Evolutionary conservation across 2,329 filamentous ascomycete species (phyloP).

Genomic region (Penicillium sp.): DNA sequence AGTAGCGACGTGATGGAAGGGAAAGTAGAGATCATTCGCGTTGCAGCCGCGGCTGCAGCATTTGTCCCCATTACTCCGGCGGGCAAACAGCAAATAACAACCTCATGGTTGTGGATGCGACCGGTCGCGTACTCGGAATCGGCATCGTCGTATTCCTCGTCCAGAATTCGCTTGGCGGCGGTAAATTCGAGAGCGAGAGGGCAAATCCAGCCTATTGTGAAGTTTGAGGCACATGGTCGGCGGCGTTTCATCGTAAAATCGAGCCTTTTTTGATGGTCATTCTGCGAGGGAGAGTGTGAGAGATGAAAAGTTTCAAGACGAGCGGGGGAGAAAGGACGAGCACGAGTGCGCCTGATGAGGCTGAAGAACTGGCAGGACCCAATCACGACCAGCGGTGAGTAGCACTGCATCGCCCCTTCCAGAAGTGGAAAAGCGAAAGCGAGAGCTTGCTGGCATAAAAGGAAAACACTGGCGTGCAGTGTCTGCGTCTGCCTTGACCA

Average conservation of each 20-base stretch:
- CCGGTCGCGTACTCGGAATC: constrained; percentile 3
- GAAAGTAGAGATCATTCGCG: not conserved
- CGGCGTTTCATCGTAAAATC: not conserved
- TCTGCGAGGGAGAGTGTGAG: not conserved
- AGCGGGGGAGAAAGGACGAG: not conserved
- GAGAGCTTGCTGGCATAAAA: too few relatives aligned
- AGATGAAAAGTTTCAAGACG: not conserved
- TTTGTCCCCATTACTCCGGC: constrained; percentile 7
- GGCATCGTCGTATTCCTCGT: constrained; percentile 10
- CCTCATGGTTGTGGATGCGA: constrained; percentile 9
- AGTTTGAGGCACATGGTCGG: not conserved
- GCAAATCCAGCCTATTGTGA: constrained; percentile 10
- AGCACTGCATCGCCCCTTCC: not conserved
- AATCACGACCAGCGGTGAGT: not conserved
- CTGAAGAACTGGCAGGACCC: not conserved
- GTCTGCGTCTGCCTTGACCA: too few relatives aligned
- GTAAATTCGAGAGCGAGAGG: constrained; percentile 8
- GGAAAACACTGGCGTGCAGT: too few relatives aligned
- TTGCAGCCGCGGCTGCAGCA: not conserved
- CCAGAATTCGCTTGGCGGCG: constrained; percentile 3
- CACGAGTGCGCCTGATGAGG: not conserved
- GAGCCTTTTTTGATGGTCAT: not conserved
- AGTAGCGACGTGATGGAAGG: not conserved
- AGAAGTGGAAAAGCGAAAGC: not conserved
- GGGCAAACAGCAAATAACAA: constrained; percentile 4